Percentiles rank a stretch among this genome's conserved stretches.
Conservation (phyloP, 2,329 filamentous ascomycete species). For the Scedosporium minutisporum region DNA sequence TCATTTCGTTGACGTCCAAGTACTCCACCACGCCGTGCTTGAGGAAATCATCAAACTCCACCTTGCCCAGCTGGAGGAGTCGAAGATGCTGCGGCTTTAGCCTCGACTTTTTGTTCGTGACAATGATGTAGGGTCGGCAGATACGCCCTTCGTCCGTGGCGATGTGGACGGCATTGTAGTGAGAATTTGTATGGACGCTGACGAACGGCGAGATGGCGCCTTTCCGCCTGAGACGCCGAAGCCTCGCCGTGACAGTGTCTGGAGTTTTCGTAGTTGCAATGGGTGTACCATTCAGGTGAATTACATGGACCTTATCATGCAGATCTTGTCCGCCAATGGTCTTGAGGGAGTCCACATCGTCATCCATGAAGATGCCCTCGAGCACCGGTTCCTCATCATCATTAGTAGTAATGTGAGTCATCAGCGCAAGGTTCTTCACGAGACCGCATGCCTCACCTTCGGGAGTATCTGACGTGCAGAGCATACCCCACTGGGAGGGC, state of each 20-base stretch:
- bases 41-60: slow-evolving; percentile 90
- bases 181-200: slow-evolving; percentile 90
- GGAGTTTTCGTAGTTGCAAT: slow-evolving; percentile 79
- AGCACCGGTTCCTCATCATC: slow-evolving; percentile 87
- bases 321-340: slow-evolving; percentile 70
- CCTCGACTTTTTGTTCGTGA: slow-evolving; percentile 76
- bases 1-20: slow-evolving; percentile 95
- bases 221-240: slow-evolving; percentile 77
- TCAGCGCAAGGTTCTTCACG: slow-evolving; percentile 94
- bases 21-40: slow-evolving; percentile 89
- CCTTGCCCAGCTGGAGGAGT: slow-evolving; percentile 70
- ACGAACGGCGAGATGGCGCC: slow-evolving; percentile 94
- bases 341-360: slow-evolving; percentile 69
- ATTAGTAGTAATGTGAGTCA: slow-evolving; percentile 98
- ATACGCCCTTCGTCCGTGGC: slow-evolving; percentile 96
- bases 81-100: slow-evolving; percentile 71
- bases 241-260: slow-evolving; percentile 74
- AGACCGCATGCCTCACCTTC: slow-evolving; percentile 97
- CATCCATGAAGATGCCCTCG: slow-evolving; percentile 78
- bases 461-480: slow-evolving; percentile 93
- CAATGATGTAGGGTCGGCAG: slow-evolving; percentile 89
- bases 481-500: slow-evolving; percentile 96
- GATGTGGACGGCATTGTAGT: slow-evolving; percentile 85
- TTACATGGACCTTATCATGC: slow-evolving; percentile 73
- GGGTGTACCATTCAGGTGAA: slow-evolving; percentile 93